Evolutionary conservation across 1,284 basidiomycete species (phyloP).

Genomic region (Pterulicium gracile): DNA sequence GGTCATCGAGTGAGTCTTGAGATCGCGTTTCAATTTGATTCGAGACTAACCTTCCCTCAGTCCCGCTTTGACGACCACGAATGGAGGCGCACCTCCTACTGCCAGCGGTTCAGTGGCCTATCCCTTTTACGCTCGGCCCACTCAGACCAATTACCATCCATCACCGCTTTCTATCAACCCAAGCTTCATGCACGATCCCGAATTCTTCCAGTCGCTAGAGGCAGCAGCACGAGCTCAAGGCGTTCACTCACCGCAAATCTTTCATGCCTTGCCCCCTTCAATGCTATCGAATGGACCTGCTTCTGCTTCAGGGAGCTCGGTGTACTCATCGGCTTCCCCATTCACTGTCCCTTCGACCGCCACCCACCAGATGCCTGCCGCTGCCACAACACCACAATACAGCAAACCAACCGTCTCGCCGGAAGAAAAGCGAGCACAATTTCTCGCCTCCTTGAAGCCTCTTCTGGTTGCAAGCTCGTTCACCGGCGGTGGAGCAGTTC

Average conservation of each 20-base stretch:
- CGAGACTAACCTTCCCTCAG: constrained; percentile 19
- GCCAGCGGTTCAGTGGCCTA: constrained; percentile 23
- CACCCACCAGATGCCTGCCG: neutral
- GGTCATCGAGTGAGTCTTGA: constrained; percentile 40
- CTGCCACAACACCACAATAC: neutral
- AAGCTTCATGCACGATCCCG: neutral
- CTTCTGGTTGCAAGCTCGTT: constrained; percentile 45
- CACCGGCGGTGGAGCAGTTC: constrained; percentile 59
- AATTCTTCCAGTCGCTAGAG: neutral
- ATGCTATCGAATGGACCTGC: neutral
- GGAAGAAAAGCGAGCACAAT: neutral
- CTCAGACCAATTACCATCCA: neutral
- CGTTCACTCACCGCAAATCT: neutral
- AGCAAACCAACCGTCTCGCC: neutral
- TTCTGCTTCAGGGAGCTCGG: neutral
- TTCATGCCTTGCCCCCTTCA: neutral
- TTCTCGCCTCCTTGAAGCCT: constrained; percentile 16
- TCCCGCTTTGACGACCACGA: constrained; percentile 40
- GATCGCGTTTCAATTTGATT: neutral
- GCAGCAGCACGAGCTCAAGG: neutral
- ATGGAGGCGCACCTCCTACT: constrained; percentile 36
- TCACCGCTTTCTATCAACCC: constrained; percentile 1
- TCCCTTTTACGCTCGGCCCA: neutral
- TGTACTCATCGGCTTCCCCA: neutral
- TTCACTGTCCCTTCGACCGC: neutral